Base-by-base conservation (phyloP, 139 green algal genomes). In the Desmodesmus armatus region DNA sequence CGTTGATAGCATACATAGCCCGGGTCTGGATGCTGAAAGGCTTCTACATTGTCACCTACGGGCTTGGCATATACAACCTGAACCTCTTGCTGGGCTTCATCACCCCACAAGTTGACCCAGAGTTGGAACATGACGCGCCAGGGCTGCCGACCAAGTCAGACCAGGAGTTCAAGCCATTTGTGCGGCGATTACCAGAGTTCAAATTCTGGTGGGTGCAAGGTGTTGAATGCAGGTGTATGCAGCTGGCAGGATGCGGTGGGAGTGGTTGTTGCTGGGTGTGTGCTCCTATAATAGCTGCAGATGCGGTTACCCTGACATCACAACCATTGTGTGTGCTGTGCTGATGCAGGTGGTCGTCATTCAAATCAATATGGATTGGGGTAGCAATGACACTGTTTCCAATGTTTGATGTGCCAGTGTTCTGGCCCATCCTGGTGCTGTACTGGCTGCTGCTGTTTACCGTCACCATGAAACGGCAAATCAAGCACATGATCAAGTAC, bases 41-140 rank as follows among this genome's bases (percentile, higher is more conserved):
- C 31, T 99, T 99, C 85, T 99, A 99, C 91, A 99, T 99, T 80
- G 92, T 99, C 19, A 98, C 98, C 0, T 99, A 99, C 81, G 97
- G 94, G 0, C 85, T 99, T 43, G 98, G 91, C 15, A 99, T 99
- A 84, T 99, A 97, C 91, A 98, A 98, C 78, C 91, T 99, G 43
- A 99, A 99, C 89, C 90, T 99, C 71, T 63, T 99, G 43, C 94
- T 99, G n/a, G 97, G 97, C 5, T 99, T 99, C 89, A 87, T 99
- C 21, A 96, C 95, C 27, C 90, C 89, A 25, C 89, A 94, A 81
- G 84, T 97, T 11, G 97, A 99, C 78, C 95, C 95, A 4, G 96
- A 98, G 85, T 55, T 89, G 1, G 97, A 99, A 27, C n/a, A n/a
- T n/a, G 82, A 87, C 23, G 71, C 94, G 3, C 96, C 96, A 17